Conservation (phyloP, 257 asterid genomes). For the Nicotiana undulata region DNA sequence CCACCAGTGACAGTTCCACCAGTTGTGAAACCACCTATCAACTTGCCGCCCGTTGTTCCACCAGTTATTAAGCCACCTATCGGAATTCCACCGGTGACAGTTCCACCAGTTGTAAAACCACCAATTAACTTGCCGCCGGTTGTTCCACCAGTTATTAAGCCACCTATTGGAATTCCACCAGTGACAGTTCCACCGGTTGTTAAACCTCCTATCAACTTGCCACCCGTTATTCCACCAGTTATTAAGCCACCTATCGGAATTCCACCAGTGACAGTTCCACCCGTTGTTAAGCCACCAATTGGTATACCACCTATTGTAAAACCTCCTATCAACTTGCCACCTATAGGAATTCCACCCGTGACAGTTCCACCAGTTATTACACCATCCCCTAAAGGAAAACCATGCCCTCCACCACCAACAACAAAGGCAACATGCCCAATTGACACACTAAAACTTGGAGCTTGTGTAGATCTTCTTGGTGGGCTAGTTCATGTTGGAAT, state of each 20-base stretch:
- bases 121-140: neutral
- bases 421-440: slow-evolving; percentile 48
- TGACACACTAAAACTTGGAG: slow-evolving; percentile 69
- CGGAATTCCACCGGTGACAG: neutral
- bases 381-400: slow-evolving; percentile 11
- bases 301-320: slow-evolving; percentile 6
- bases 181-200: slow-evolving; percentile 10
- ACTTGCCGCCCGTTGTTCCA: slow-evolving; percentile 3
- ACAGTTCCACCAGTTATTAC: slow-evolving; percentile 14
- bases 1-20: slow-evolving; percentile 20
- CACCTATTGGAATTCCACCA: slow-evolving; percentile 13
- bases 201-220: slow-evolving; percentile 11
- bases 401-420: slow-evolving; percentile 22
- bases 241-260: slow-evolving; percentile 2
- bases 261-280: slow-evolving; percentile 6
- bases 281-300: slow-evolving; percentile 14
- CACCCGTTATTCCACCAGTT: slow-evolving; percentile 13
- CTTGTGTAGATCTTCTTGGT: slow-evolving; percentile 74
- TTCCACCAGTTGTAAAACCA: slow-evolving; percentile 10
- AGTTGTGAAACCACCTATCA: neutral
- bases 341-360: slow-evolving; percentile 11
- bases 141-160: slow-evolving; percentile 8
- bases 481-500: slow-evolving; percentile 60
- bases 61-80: slow-evolving; percentile 3
- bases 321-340: slow-evolving; percentile 15